Evolutionary conservation across 768 basidiomycete species (phyloP), one percentile per base, ranked within the genome.

Genomic region (Phlegmacium glaucopus): DNA sequence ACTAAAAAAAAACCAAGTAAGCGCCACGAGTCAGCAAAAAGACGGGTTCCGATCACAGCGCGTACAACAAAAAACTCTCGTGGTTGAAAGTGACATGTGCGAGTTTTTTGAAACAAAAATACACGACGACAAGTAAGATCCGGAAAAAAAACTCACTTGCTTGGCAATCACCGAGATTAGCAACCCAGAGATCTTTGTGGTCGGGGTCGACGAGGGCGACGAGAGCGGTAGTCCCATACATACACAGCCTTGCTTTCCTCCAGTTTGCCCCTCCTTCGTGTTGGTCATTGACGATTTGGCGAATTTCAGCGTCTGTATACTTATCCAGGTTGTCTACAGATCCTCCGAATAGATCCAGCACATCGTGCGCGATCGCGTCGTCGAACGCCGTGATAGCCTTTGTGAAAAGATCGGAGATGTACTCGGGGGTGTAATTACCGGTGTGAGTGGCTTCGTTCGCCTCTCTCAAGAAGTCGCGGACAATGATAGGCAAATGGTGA

Each of bases 111-210:
- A 22, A 22, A 22, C 5, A 22, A 22, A 22, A 30, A 44, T 35
- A 22, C 45, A n/a, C n/a, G n/a, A n/a, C n/a, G n/a, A n/a, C n/a
- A n/a, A n/a, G n/a, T n/a, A 32, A 40, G 35, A 54, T 26, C 37
- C 25, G 34, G n/a, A n/a, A n/a, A n/a, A n/a, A 57, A 54, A 50
- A 68, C 83, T 52, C 53, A 87, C 87, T 72, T 50, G 85, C 85
- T 72, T 86, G 83, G 61, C 85, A 89, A 59, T 90, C 88, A 11
- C 88, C 88, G 22, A 90, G 72, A 58, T 89, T 89, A 6, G 87
- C 87, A 39, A 90, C 67, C 88, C 88, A 90, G 16, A 90, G 68
- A 52, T 87, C 79, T 57, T 77, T 71, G 52, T 78, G 76, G 15
- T 79, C 71, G 29, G 87, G 85, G 66, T 89, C 86, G 35, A 85